phyloP scores from a whole-genome alignment of 139 green algal species.

The Ulvella scutata region DNA sequence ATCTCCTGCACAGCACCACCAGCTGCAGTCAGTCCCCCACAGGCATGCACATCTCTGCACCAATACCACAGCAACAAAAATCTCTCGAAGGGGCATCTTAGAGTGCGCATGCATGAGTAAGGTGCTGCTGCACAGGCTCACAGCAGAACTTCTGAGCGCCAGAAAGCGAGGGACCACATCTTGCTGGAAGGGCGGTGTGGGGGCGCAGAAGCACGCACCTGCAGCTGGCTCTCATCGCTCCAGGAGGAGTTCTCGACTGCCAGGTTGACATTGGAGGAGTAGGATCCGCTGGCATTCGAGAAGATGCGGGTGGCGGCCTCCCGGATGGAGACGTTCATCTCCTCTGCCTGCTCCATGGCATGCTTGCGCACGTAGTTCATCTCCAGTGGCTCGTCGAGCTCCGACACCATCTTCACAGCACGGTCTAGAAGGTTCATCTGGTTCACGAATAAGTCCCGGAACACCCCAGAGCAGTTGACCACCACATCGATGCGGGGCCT shows the following conservation, averaged over 20 bases:
- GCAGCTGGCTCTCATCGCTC: conserved; percentile 91
- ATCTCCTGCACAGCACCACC: conserved; percentile 58
- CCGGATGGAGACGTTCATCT: conserved; percentile 65
- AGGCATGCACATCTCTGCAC: too few relatives aligned
- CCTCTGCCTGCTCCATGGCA: conserved; percentile 78
- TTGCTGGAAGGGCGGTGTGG: too few relatives aligned
- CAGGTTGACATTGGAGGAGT: conserved; percentile 98
- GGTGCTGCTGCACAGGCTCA: too few relatives aligned
- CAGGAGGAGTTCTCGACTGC: conserved; percentile 94
- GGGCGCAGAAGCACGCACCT: too few relatives aligned
- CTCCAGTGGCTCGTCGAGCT: conserved; percentile 92
- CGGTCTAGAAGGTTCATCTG: conserved; percentile 78
- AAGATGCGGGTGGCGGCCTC: conserved; percentile 92
- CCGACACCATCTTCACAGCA: conserved; percentile 94
- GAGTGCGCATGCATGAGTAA: too few relatives aligned
- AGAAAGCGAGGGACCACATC: too few relatives aligned
- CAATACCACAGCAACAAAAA: too few relatives aligned
- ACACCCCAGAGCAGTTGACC: conserved; percentile 98
- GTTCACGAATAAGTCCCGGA: conserved; percentile 98
- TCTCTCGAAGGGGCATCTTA: too few relatives aligned
- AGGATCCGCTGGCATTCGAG: conserved; percentile 86
- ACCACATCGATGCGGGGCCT: conserved; percentile 93
- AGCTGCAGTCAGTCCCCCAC: too few relatives aligned
- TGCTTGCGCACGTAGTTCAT: conserved; percentile 99
- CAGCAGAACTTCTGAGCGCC: too few relatives aligned